These are phyloP conservation scores for Neonectria hederae DNA, from an alignment of 2,329 filamentous ascomycete genomes.

Conservation along the genomic window DNA sequence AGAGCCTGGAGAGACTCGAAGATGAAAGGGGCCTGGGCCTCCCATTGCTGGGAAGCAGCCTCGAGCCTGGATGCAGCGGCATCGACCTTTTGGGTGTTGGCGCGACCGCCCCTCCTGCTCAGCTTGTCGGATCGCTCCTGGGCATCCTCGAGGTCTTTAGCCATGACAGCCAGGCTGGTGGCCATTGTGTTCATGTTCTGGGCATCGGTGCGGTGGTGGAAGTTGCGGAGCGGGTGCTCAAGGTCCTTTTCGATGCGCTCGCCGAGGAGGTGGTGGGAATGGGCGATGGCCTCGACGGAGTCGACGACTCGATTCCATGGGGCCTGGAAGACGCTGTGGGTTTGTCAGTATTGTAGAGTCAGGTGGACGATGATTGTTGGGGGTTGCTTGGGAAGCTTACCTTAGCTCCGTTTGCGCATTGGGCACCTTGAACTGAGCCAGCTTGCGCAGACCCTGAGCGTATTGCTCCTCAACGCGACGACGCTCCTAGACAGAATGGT, in stretches of 20 bases:
- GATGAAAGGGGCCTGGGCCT: constrained; percentile 92
- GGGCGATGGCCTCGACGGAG: constrained; percentile 81
- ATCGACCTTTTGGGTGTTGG: constrained; percentile 80
- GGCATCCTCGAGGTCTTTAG: constrained; percentile 84
- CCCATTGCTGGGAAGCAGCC: constrained; percentile 85
- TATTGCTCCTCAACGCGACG: constrained; percentile 92
- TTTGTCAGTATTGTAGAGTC: constrained; percentile 20
- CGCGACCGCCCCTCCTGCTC: constrained; percentile 78
- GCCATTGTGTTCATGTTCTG: constrained; percentile 83
- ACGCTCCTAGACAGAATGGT: constrained; percentile 73
- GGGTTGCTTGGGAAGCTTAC: constrained; percentile 61
- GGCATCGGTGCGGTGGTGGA: constrained; percentile 78
- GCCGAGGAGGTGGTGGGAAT: constrained; percentile 83
- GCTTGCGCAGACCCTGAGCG: constrained; percentile 80
- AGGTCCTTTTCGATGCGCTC: constrained; percentile 88
- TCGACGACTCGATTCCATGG: constrained; percentile 90
- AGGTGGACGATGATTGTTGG: background rate
- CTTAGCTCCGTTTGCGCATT: constrained; percentile 85
- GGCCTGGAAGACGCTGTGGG: constrained; percentile 80
- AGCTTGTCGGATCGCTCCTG: constrained; percentile 89
- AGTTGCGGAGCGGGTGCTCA: constrained; percentile 82
- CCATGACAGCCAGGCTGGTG: constrained; percentile 80
- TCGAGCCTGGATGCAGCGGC: constrained; percentile 78
- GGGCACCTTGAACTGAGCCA: constrained; percentile 77
- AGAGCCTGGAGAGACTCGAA: constrained; percentile 92